These are phyloP conservation scores for Leucogyrophana mollusca DNA, from an alignment of 768 basidiomycete genomes.

Conservation along the genomic window DNA sequence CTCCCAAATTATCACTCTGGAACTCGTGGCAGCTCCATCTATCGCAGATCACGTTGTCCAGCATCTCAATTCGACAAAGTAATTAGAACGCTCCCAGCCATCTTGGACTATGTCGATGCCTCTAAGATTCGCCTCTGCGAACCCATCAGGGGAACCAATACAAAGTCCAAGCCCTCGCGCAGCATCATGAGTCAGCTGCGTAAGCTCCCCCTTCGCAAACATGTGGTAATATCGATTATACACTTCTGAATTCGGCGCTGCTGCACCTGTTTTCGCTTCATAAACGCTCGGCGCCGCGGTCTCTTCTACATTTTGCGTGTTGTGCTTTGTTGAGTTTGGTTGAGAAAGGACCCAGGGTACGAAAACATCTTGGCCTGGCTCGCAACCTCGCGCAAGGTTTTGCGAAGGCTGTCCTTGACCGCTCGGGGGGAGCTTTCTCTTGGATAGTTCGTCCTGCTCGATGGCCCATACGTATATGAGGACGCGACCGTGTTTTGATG, in stretches of 20 bases:
- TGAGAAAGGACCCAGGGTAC: constrained; percentile 81
- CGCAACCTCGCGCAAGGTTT: constrained; percentile 9
- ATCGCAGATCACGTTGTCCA: constrained; percentile 44
- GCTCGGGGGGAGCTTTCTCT: constrained; percentile 55
- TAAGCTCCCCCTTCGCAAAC: constrained; percentile 82
- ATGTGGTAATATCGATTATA: constrained; percentile 96
- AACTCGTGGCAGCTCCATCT: no score
- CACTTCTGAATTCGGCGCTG: constrained; percentile 37
- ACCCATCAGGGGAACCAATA: constrained; percentile 38
- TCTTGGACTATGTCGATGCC: constrained; percentile 72
- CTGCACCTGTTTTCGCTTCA: background rate
- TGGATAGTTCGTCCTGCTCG: constrained; percentile 87
- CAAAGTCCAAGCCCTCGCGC: constrained; percentile 54
- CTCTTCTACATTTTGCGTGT: constrained; percentile 17
- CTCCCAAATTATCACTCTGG: no score
- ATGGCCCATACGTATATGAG: constrained; percentile 97
- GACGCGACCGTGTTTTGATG: constrained; percentile 68
- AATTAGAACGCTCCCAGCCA: constrained; percentile 88
- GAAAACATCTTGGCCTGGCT: constrained; percentile 72
- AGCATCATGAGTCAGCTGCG: constrained; percentile 58
- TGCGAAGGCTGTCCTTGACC: no score
- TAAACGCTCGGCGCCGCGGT: background rate
- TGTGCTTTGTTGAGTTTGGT: constrained; percentile 20
- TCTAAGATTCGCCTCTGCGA: constrained; percentile 10
- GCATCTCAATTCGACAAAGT: constrained; percentile 73